Evolutionary conservation across 257 asterid species (phyloP).

Genomic region (Solanum pennellii): DNA sequence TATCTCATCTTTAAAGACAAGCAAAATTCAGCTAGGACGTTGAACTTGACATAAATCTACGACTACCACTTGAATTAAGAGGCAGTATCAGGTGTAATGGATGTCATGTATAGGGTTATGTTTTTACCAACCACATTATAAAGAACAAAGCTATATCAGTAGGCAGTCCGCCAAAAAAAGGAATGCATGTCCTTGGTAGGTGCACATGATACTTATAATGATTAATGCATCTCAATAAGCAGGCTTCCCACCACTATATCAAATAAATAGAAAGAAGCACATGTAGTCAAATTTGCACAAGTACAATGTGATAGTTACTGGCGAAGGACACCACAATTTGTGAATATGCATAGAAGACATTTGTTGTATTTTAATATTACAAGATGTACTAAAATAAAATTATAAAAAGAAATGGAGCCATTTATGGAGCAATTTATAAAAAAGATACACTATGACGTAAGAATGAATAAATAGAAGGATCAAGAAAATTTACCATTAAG

Average conservation of each 20-base stretch:
- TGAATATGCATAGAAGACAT: background rate
- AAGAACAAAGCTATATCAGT: background rate
- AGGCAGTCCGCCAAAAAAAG: background rate
- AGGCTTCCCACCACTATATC: background rate
- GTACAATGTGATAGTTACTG: background rate
- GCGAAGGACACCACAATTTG: background rate
- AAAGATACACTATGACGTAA: background rate
- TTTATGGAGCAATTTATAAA: background rate
- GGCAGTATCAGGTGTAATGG: background rate
- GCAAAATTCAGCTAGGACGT: background rate
- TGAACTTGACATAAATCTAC: background rate
- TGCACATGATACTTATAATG: background rate
- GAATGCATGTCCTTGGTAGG: background rate
- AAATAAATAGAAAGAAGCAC: background rate
- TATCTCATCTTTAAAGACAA: background rate
- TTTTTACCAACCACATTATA: background rate
- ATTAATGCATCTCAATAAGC: background rate
- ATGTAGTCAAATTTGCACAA: background rate
- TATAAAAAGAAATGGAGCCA: background rate
- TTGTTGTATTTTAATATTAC: background rate
- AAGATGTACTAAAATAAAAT: background rate
- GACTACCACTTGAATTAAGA: background rate
- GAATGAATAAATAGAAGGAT: background rate
- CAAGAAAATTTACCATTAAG: slow-evolving; percentile 51
- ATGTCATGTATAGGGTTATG: background rate